Conservation (phyloP, 192 early-diverging fungal genomes). For the Rhizoclosmatium sp. region DNA sequence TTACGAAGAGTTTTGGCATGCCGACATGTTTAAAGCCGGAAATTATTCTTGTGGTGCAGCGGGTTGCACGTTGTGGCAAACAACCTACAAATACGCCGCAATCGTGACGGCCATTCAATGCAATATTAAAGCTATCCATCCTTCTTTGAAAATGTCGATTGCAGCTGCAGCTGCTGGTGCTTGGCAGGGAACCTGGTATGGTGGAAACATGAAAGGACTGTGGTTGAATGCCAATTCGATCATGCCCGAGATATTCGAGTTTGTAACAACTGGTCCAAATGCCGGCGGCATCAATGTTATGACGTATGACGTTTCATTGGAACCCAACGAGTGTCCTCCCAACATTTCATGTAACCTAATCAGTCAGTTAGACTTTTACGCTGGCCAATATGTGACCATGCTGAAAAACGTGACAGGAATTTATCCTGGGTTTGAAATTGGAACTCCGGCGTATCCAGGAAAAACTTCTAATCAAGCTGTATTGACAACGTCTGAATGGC, state of each 20-base stretch:
- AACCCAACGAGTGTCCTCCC: too few relatives aligned
- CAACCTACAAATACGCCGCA: slow-evolving; percentile 32
- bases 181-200: not conserved
- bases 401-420: too few relatives aligned
- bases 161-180: slow-evolving; percentile 5
- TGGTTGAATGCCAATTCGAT: slow-evolving; percentile 6
- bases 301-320: slow-evolving; percentile 6
- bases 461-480: too few relatives aligned
- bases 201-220: not conserved
- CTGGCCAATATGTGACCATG: too few relatives aligned
- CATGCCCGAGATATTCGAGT: not conserved
- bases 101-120: slow-evolving; percentile 69
- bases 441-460: too few relatives aligned
- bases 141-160: not conserved
- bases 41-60: too few relatives aligned
- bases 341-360: too few relatives aligned
- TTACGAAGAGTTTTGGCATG: too few relatives aligned
- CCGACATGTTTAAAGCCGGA: too few relatives aligned
- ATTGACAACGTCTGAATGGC: too few relatives aligned
- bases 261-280: not conserved
- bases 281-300: slow-evolving; percentile 19
- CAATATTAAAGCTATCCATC: slow-evolving; percentile 61
- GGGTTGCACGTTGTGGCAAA: not conserved
- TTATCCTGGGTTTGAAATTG: too few relatives aligned
- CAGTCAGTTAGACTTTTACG: too few relatives aligned